Evolutionary conservation across 169 alveolate genomes (phyloP), one percentile per base, ranked within the genome.

Genomic region (Neospora caninum): DNA sequence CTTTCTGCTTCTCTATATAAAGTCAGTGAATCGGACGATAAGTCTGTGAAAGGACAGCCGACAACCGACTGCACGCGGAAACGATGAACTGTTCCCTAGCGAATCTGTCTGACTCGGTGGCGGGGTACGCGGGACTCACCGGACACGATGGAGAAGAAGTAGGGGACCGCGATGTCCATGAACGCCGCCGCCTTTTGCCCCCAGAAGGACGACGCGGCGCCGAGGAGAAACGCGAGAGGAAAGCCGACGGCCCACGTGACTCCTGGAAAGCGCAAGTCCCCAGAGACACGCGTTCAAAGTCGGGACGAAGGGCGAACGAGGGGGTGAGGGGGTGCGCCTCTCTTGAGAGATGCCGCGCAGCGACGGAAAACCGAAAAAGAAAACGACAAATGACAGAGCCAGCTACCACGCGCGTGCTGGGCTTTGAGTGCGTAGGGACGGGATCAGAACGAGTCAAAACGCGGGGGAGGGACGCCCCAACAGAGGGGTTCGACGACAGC

Each of bases 181-280:
- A 82, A 82, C 0, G 89, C 38, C 64, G 89, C 67, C 4, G 89
- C 67, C 36, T 82, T 82, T 29, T 42, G 54, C 7, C 89, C 36
- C 69, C 53, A 82, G 31, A 82, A 82, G 2, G 89, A 82, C 34
- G 89, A 82, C 6, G 64, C 89, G 10, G 67, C 89, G 53, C 89
- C 89, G 41, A 82, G 67, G 34, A 82, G 64, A 36, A 82, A 82
- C 38, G 43, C n/a, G 38, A 82, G 64, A 36, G 89, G 89, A 41
- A 82, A 82, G 42, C 89, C 89, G 36, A 82, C 89, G 10, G 69
- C 89, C 89, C 89, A 82, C 36, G 89, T 82, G 41, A 82, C 89
- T 31, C 89, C 89, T 82, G 64, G 22, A 20, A 80, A 18, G 13
- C 88, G 36, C 49, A 34, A 18, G 53, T 18, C 27, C 53, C 27